Conservation (phyloP, 306 rosid species). For the Ochetophila trinervis region DNA sequence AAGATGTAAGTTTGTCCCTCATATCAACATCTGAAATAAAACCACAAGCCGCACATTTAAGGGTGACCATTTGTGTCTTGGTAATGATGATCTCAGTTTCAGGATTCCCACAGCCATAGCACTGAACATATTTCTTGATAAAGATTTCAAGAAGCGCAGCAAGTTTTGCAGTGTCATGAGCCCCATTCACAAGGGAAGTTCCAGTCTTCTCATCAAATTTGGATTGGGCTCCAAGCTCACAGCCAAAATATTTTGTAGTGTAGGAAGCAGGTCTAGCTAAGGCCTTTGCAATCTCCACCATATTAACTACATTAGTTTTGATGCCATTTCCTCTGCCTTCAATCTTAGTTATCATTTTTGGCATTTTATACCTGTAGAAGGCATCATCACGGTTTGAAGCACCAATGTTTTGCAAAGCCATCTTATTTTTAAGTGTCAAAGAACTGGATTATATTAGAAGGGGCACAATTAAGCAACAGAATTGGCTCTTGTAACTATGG, state of each 20-base stretch:
- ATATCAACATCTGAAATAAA: conserved; percentile 73
- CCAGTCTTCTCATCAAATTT: conserved; percentile 82
- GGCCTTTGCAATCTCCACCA: conserved; percentile 87
- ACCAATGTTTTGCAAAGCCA: conserved; percentile 84
- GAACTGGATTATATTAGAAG: conserved; percentile 16
- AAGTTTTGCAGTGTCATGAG: conserved; percentile 74
- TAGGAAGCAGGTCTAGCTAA: conserved; percentile 77
- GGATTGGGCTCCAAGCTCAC: conserved; percentile 86
- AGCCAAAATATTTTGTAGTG: conserved; percentile 73
- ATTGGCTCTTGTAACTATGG: conserved; percentile 13
- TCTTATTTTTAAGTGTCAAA: conserved; percentile 17
- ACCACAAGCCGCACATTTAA: conserved; percentile 88
- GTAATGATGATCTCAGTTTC: conserved; percentile 76
- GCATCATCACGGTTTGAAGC: conserved; percentile 81
- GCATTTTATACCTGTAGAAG: conserved; percentile 91
- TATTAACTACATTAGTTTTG: conserved; percentile 73
- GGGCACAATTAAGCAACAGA: conserved; percentile 16
- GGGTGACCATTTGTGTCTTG: conserved; percentile 61
- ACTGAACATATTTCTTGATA: conserved; percentile 80
- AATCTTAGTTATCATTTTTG: conserved; percentile 78
- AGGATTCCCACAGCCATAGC: conserved; percentile 81
- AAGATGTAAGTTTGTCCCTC: conserved; percentile 78
- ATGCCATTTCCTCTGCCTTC: conserved; percentile 89
- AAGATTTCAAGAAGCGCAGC: conserved; percentile 79
- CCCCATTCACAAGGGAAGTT: conserved; percentile 66